These are phyloP conservation scores for Sporothrix schenckii DNA, from an alignment of 2,329 filamentous ascomycete genomes.

Conservation along the genomic window DNA sequence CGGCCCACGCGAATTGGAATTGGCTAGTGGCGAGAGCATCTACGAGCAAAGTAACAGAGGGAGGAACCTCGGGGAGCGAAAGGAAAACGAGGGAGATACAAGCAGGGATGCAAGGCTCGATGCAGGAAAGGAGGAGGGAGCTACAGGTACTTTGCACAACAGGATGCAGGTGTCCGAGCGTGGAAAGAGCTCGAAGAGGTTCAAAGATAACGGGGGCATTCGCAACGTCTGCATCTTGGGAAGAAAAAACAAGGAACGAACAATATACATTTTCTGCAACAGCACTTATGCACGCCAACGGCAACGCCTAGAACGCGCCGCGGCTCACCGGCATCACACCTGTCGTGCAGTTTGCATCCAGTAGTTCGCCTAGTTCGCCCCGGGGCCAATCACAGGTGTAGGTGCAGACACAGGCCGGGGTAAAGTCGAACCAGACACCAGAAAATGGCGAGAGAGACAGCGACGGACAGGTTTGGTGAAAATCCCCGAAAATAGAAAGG, in stretches of 20 bases:
- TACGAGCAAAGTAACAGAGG: not conserved
- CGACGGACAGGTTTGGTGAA: not conserved
- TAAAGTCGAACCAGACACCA: constrained; percentile 7
- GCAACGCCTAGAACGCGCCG: not conserved
- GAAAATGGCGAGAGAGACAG: constrained; percentile 20
- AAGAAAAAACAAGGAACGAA: not conserved
- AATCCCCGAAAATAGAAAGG: constrained; percentile 8
- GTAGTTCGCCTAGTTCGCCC: not conserved
- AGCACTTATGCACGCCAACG: constrained; percentile 15
- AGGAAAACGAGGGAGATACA: constrained; percentile 4
- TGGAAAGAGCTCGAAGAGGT: not conserved
- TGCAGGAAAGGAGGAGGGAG: not conserved
- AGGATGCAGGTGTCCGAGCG: not conserved
- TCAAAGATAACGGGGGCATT: not conserved
- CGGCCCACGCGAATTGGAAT: not conserved
- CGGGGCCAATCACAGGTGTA: constrained; percentile 16
- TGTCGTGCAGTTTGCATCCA: constrained; percentile 22
- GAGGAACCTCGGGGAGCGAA: constrained; percentile 11
- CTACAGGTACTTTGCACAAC: not conserved
- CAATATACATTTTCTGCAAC: not conserved
- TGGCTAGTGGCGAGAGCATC: not conserved
- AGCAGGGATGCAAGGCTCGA: not conserved
- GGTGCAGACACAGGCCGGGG: constrained; percentile 4
- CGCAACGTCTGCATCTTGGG: not conserved
- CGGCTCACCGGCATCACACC: constrained; percentile 25